Conservation (phyloP, 805 yeast genomes). For the Candida methanosorbosa region DNA sequence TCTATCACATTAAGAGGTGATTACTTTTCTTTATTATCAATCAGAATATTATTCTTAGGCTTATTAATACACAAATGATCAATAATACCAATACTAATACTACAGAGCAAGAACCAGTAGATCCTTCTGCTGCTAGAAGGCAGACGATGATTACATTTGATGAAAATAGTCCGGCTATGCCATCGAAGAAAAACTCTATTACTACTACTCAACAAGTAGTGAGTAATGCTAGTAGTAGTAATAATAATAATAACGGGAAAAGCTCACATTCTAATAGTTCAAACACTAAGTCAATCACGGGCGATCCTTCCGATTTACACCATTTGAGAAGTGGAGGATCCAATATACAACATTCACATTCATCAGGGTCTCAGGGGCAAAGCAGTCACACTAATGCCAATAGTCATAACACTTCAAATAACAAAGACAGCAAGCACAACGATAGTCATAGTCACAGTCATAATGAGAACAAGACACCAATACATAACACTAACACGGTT, state of each 20-base stretch:
- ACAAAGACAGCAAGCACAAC: constrained; percentile 1
- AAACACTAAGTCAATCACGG: not conserved
- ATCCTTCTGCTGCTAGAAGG: too few species aligned
- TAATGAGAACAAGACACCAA: not conserved
- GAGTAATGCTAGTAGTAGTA: not conserved
- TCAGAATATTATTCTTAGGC: too few species aligned
- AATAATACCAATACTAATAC: too few species aligned
- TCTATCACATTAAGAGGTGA: too few species aligned
- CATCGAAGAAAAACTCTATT: constrained; percentile 11
- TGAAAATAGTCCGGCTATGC: constrained; percentile 7
- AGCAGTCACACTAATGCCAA: not conserved
- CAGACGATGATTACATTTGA: constrained; percentile 11
- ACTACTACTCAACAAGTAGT: constrained; percentile 3
- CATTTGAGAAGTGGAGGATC: not conserved
- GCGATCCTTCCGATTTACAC: not conserved
- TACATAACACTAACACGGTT: not conserved
- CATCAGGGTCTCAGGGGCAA: not conserved
- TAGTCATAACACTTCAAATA: not conserved
- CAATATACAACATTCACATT: not conserved
- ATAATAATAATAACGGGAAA: not conserved
- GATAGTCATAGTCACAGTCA: too few species aligned
- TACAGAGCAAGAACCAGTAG: too few species aligned
- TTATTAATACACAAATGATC: too few species aligned
- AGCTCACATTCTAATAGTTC: not conserved
- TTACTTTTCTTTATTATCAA: too few species aligned